Evolutionary conservation across 1,139 yeast species (phyloP).

Genomic region (Hemisphaericaspora lyxosophila): DNA sequence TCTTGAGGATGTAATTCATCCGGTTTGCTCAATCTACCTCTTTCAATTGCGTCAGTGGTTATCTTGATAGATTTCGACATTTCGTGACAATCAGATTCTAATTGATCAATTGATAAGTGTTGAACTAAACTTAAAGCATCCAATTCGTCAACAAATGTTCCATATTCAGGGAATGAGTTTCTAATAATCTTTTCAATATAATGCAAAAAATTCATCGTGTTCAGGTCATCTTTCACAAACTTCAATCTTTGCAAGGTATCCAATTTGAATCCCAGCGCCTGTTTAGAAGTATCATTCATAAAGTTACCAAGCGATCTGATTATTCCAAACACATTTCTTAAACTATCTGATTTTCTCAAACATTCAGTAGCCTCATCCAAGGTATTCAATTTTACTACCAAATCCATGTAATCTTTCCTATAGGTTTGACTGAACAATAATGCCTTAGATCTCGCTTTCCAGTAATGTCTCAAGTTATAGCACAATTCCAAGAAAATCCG

Average conservation of each 20-base stretch:
- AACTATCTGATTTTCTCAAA: slow-evolving; percentile 60
- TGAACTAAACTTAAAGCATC: slow-evolving; percentile 60
- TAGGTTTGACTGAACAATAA: slow-evolving; percentile 65
- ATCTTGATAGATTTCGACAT: slow-evolving; percentile 54
- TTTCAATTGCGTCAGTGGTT: slow-evolving; percentile 55
- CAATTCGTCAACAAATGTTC: slow-evolving; percentile 76
- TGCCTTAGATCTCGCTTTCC: slow-evolving; percentile 86
- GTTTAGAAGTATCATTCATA: slow-evolving; percentile 83
- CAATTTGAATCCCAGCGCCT: slow-evolving; percentile 80
- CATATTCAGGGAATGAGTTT: slow-evolving; percentile 72
- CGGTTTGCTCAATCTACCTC: slow-evolving; percentile 75
- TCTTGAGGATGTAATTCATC: slow-evolving; percentile 76
- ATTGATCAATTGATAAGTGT: slow-evolving; percentile 72
- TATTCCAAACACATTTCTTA: slow-evolving; percentile 68
- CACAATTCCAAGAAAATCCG: slow-evolving; percentile 75
- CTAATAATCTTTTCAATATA: slow-evolving; percentile 82
- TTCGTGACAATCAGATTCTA: slow-evolving; percentile 69
- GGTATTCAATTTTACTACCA: slow-evolving; percentile 58
- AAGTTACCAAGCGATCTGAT: slow-evolving; percentile 87
- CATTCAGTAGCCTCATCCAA: slow-evolving; percentile 68
- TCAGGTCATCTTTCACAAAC: slow-evolving; percentile 80
- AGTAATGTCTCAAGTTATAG: slow-evolving; percentile 74
- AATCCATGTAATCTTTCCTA: slow-evolving; percentile 71
- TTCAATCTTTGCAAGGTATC: slow-evolving; percentile 80
- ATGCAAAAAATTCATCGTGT: slow-evolving; percentile 79